These are phyloP conservation scores for Cylindrotheca fusiformis DNA, from an alignment of 108 stramenopile genomes.

Conservation along the genomic window DNA sequence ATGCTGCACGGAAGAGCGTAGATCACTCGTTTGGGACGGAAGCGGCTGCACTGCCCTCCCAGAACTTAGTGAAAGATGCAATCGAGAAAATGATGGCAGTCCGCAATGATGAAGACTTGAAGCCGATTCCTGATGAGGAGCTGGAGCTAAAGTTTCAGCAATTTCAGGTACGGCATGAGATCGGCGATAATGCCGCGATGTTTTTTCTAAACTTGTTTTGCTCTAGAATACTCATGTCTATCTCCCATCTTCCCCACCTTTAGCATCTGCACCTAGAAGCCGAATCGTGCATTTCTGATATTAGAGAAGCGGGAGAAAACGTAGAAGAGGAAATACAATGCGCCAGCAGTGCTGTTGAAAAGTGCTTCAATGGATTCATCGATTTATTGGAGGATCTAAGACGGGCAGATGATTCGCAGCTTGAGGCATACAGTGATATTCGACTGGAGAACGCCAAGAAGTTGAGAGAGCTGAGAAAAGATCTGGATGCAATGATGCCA, in stretches of 20 bases:
- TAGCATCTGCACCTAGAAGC: slow-evolving; percentile 32
- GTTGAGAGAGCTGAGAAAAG: slow-evolving; percentile 26
- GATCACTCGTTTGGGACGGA: too few species aligned
- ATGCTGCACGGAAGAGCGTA: too few species aligned
- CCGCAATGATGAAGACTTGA: slow-evolving; percentile 1
- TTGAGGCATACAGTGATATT: slow-evolving; percentile 10
- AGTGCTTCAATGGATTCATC: slow-evolving; percentile 30
- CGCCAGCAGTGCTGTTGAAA: slow-evolving; percentile 29
- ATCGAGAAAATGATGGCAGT: slow-evolving; percentile 31
- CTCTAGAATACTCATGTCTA: not conserved
- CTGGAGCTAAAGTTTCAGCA: slow-evolving; percentile 12
- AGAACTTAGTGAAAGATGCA: slow-evolving; percentile 25
- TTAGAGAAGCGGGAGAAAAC: slow-evolving; percentile 26
- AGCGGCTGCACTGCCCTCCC: too few species aligned
- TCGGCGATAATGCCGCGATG: not conserved
- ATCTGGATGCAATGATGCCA: slow-evolving; percentile 22
- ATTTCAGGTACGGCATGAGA: slow-evolving; percentile 17
- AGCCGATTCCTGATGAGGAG: slow-evolving; percentile 21
- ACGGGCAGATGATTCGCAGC: slow-evolving; percentile 20
- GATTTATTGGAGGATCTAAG: slow-evolving; percentile 36
- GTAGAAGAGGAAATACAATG: slow-evolving; percentile 13
- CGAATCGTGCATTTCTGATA: slow-evolving; percentile 27
- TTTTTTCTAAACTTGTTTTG: not conserved
- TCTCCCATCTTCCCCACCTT: not conserved
- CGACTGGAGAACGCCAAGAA: slow-evolving; percentile 20